These are phyloP conservation scores for Petasospora fabianii DNA, from an alignment of 1,139 yeast species.

Conservation along the genomic window DNA sequence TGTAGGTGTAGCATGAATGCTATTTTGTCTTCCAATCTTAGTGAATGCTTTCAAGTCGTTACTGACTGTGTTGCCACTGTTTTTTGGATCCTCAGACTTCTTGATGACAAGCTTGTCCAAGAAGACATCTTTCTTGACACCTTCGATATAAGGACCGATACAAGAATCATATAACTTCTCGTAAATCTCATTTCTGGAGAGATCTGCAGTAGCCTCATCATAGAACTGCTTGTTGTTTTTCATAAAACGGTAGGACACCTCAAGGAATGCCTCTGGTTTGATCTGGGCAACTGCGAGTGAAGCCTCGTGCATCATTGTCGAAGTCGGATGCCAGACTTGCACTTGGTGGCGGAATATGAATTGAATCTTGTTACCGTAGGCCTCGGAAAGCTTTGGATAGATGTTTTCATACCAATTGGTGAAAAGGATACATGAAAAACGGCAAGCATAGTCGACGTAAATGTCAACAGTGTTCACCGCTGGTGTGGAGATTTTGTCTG, in stretches of 20 bases:
- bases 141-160: conserved; percentile 45
- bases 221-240: conserved; percentile 49
- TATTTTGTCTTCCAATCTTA: conserved; percentile 68
- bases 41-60: conserved; percentile 72
- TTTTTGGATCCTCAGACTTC: conserved; percentile 29
- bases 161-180: conserved; percentile 31
- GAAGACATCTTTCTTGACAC: conserved; percentile 37
- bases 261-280: conserved; percentile 62
- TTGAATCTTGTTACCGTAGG: conserved; percentile 48
- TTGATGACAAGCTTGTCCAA: conserved; percentile 29
- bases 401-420: conserved; percentile 49
- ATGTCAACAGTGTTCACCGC: conserved; percentile 43
- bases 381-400: conserved; percentile 47
- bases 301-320: conserved; percentile 66
- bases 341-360: conserved; percentile 62
- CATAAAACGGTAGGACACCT: conserved; percentile 53
- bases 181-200: conserved; percentile 56
- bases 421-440: conserved; percentile 64
- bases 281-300: conserved; percentile 63
- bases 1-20: conserved; percentile 86
- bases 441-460: conserved; percentile 79
- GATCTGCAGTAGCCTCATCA: conserved; percentile 55
- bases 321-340: conserved; percentile 86
- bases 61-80: conserved; percentile 57
- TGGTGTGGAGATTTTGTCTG: too few relatives aligned